Base-by-base conservation (phyloP, 345 rosid species). In the Cochlearia excelsa region DNA sequence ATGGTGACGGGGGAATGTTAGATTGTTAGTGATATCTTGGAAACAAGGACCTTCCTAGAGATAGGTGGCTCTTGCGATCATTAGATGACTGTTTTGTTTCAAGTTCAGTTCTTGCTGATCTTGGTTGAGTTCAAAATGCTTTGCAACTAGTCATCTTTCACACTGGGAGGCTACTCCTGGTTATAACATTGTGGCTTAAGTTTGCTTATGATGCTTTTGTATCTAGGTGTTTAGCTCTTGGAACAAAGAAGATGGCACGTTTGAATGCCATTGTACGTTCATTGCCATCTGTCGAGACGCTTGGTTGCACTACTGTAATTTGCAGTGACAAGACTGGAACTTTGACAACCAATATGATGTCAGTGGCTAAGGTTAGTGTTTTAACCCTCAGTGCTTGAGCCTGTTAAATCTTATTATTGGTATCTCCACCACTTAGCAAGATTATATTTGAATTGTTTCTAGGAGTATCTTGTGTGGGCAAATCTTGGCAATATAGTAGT, bases 241-340 rank as follows among this genome's bases (percentile, higher is more conserved):
- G 99, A 54, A 93, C 99, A 39, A 93, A 93, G 82, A 84, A 95
- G 62, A 93, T 93, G 99, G 99, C 99, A 60, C 85, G 99, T 61
- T 74, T 93, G 76, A 93, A 93, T 79, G 99, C 99, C 37, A 87
- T 93, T 74, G 99, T 93, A 45, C 84, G 97, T 44, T 87, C 97
- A 56, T 84, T 93, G 86, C 97, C 99, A 61, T 93, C 99, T 16
- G 99, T 89, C 11, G 99, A 93, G 79, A 93, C 99, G 40, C 79
- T 89, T 66, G 97, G 97, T 53, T 93, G 99, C 80, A 93, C 99
- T 51, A 89, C 99, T 52, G 99, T 93, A 63, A 93, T 93, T 68
- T 93, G 99, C 79, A 89, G 95, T 60, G 99, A 93, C 74, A 93
- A 93, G 76, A 93, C 99, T 50, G 99, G 99, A 71, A 93, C 97